These are phyloP conservation scores for Talaromyces ruber DNA, from an alignment of 495 filamentous ascomycete genomes.

Conservation along the genomic window DNA sequence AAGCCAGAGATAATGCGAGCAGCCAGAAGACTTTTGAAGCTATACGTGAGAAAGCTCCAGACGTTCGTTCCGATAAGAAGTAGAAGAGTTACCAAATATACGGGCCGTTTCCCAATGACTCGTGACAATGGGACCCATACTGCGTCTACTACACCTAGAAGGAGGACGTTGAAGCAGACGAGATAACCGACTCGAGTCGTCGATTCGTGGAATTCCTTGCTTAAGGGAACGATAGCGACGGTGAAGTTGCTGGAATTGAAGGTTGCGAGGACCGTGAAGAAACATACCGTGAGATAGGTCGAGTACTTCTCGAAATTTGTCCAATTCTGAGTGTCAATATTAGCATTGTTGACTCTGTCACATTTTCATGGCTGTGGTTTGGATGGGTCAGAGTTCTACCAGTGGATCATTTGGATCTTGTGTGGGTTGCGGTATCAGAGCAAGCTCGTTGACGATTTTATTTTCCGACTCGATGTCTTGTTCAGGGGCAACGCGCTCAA, in stretches of 20 bases:
- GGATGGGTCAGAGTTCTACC: too few relatives aligned
- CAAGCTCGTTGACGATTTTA: background rate
- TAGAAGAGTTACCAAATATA: constrained; percentile 17
- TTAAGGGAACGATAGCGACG: constrained; percentile 20
- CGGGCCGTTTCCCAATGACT: constrained; percentile 22
- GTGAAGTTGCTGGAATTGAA: constrained; percentile 26
- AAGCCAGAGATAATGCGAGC: constrained; percentile 23
- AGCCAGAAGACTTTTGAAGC: constrained; percentile 19
- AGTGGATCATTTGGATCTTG: background rate
- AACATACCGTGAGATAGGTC: background rate
- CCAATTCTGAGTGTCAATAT: too few relatives aligned
- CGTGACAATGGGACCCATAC: constrained; percentile 26
- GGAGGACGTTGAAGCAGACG: constrained; percentile 25
- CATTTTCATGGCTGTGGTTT: too few relatives aligned
- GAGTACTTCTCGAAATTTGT: too few relatives aligned
- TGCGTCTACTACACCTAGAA: constrained; percentile 21
- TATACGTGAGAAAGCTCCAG: constrained; percentile 17
- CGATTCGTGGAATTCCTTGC: constrained; percentile 5
- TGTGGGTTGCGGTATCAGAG: background rate
- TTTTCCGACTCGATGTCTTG: background rate
- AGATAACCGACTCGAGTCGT: constrained; percentile 14
- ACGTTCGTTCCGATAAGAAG: constrained; percentile 10
- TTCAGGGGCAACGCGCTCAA: background rate
- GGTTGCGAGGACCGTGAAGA: constrained; percentile 24
- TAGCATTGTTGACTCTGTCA: too few relatives aligned